Conservation (phyloP, 495 filamentous ascomycete species). For the Antarctomyces pellizariae region DNA sequence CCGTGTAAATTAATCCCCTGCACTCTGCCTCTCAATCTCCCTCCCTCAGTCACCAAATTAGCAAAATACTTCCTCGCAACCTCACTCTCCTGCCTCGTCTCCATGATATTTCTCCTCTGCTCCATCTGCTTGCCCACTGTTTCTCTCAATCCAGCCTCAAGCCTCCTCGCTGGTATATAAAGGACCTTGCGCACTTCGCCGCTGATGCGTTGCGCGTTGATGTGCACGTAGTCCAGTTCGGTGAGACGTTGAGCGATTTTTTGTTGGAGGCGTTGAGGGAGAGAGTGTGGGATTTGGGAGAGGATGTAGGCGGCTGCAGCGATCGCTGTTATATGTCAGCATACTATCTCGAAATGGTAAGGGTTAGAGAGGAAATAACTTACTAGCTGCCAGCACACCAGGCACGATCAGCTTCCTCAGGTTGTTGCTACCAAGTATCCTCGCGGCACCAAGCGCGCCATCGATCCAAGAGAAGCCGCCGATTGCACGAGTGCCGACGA, state of each 20-base stretch:
- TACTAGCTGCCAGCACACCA: slow-evolving; percentile 52
- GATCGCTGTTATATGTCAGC: slow-evolving; percentile 30
- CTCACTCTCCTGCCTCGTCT: slow-evolving; percentile 50
- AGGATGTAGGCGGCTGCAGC: slow-evolving; percentile 59
- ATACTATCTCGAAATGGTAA: slow-evolving; percentile 4
- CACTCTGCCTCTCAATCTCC: slow-evolving; percentile 46
- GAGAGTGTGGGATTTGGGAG: slow-evolving; percentile 62
- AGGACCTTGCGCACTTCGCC: slow-evolving; percentile 69
- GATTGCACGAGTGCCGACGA: slow-evolving; percentile 56
- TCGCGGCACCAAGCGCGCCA: slow-evolving; percentile 54
- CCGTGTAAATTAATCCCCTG: too few species aligned
- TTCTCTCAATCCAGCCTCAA: slow-evolving; percentile 55
- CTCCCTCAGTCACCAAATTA: slow-evolving; percentile 58
- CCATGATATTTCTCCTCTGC: slow-evolving; percentile 56
- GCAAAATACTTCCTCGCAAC: slow-evolving; percentile 67
- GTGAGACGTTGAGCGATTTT: slow-evolving; percentile 63
- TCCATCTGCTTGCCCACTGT: slow-evolving; percentile 59
- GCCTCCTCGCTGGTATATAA: slow-evolving; percentile 57
- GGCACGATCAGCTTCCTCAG: slow-evolving; percentile 63
- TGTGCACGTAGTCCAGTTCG: slow-evolving; percentile 75
- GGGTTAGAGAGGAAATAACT: slow-evolving; percentile 14
- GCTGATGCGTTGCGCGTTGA: slow-evolving; percentile 64
- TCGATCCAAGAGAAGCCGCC: slow-evolving; percentile 79
- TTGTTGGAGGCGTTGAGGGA: slow-evolving; percentile 62
- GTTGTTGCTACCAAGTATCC: slow-evolving; percentile 65